These are phyloP conservation scores for Phytophthora sp. DNA, from an alignment of 352 stramenopile species.

Conservation along the genomic window DNA sequence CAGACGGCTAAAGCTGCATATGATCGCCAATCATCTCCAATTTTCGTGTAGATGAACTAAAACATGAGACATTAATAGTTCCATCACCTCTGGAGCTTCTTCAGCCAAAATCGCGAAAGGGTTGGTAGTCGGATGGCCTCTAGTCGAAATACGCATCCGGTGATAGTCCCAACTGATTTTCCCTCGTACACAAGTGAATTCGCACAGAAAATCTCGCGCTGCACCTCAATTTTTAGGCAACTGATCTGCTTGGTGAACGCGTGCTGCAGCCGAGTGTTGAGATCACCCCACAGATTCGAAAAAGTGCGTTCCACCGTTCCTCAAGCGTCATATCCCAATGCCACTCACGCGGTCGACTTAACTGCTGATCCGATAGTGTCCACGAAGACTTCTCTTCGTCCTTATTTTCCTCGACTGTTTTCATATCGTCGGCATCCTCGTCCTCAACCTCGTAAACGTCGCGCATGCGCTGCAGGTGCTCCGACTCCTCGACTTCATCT, in stretches of 20 bases:
- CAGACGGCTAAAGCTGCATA: slow-evolving; percentile 80
- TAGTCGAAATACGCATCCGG: slow-evolving; percentile 80
- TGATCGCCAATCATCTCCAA: slow-evolving; percentile 92
- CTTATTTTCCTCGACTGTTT: slow-evolving; percentile 38
- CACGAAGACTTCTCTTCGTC: slow-evolving; percentile 39
- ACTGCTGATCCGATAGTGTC: slow-evolving; percentile 19
- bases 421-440: slow-evolving; percentile 27
- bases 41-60: slow-evolving; percentile 84
- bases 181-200: slow-evolving; percentile 85
- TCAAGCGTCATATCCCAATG: slow-evolving; percentile 74
- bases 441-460: slow-evolving; percentile 80
- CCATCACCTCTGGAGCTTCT: slow-evolving; percentile 88
- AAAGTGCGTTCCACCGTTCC: slow-evolving; percentile 55
- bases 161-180: slow-evolving; percentile 85
- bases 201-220: slow-evolving; percentile 62
- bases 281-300: slow-evolving; percentile 32
- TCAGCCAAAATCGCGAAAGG: slow-evolving; percentile 89
- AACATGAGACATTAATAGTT: slow-evolving; percentile 88
- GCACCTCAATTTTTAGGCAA: slow-evolving; percentile 53
- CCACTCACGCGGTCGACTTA: slow-evolving; percentile 52
- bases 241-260: slow-evolving; percentile 32
- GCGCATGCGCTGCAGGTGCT: slow-evolving; percentile 83
- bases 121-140: slow-evolving; percentile 83
- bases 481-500: slow-evolving; percentile 80
- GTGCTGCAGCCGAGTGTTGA: slow-evolving; percentile 33